These are phyloP conservation scores for Aspergillus calidoustus DNA, from an alignment of 2,329 filamentous ascomycete genomes.

Conservation along the genomic window DNA sequence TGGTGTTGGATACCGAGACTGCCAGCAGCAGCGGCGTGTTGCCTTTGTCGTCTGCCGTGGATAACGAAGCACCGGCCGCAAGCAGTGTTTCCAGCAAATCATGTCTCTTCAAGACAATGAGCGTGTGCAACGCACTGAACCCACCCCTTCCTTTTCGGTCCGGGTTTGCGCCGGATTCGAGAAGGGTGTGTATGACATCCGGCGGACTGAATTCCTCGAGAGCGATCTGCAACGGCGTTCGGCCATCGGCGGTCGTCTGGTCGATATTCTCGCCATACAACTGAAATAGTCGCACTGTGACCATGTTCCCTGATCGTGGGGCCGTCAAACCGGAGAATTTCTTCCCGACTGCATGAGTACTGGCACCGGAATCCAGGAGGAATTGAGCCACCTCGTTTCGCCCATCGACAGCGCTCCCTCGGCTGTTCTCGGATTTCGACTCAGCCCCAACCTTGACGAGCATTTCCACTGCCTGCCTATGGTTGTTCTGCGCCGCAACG, in stretches of 20 bases:
- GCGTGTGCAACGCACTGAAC: constrained; percentile 1
- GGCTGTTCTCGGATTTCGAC: not conserved
- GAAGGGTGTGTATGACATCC: constrained; percentile 5
- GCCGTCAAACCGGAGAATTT: not conserved
- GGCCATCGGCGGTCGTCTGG: not conserved
- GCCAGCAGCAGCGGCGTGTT: constrained; percentile 3
- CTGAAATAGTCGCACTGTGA: not conserved
- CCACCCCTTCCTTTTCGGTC: not conserved
- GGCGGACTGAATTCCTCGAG: constrained; percentile 9
- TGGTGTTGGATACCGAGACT: not conserved
- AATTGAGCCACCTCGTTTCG: not conserved
- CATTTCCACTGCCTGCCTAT: not conserved
- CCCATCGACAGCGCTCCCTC: not conserved
- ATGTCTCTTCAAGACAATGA: not conserved
- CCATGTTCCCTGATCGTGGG: not conserved
- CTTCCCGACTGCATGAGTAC: not conserved
- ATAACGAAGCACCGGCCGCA: constrained; percentile 1
- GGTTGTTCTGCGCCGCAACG: constrained; percentile 1
- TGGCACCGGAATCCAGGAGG: not conserved
- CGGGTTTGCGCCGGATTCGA: not conserved
- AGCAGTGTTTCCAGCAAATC: constrained; percentile 1
- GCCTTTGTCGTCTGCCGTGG: not conserved
- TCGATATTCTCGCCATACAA: not conserved
- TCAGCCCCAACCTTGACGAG: not conserved
- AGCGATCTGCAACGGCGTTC: constrained; percentile 3